Percentiles rank a stretch among this genome's conserved stretches.
Conservation (phyloP, 768 basidiomycete species). For the Chalciporus chontae region DNA sequence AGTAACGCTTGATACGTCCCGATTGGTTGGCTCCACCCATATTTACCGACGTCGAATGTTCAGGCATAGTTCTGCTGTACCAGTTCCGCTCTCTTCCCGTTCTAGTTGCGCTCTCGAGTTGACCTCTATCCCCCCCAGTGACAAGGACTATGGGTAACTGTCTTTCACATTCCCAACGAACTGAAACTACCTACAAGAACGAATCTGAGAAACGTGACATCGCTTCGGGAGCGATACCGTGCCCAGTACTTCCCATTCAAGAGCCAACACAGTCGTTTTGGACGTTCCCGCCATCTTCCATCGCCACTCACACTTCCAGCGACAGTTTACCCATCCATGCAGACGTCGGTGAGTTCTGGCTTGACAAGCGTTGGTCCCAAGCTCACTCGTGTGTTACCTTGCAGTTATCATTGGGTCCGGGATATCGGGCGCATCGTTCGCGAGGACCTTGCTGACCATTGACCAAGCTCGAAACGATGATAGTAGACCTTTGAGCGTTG, state of each 20-base stretch:
- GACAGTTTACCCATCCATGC: slow-evolving; percentile 43
- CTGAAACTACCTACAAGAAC: not conserved
- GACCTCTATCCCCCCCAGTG: slow-evolving; percentile 2
- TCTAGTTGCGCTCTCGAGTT: not conserved
- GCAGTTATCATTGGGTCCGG: slow-evolving; percentile 53
- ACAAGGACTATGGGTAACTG: slow-evolving; percentile 25
- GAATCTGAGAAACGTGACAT: slow-evolving; percentile 2
- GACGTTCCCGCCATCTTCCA: slow-evolving; percentile 50
- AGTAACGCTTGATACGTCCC: slow-evolving; percentile 10
- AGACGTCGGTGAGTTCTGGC: slow-evolving; percentile 44
- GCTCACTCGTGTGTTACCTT: not conserved
- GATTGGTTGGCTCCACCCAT: slow-evolving; percentile 12
- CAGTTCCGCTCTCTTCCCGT: no score
- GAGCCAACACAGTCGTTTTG: slow-evolving; percentile 62
- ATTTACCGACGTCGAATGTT: slow-evolving; percentile 11
- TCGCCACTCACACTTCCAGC: slow-evolving; percentile 31
- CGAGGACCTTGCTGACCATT: slow-evolving; percentile 35
- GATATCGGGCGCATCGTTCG: slow-evolving; percentile 45
- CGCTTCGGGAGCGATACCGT: not conserved
- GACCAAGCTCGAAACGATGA: slow-evolving; percentile 21
- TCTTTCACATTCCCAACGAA: slow-evolving; percentile 12
- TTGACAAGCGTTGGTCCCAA: not conserved
- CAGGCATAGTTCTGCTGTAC: not conserved
- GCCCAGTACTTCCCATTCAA: slow-evolving; percentile 47
- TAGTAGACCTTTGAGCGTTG: slow-evolving; percentile 31